Percentiles rank a stretch among this genome's conserved stretches.
These are phyloP conservation scores for Bryoglossum gracile DNA, from an alignment of 495 filamentous ascomycete genomes.

Conservation along the genomic window DNA sequence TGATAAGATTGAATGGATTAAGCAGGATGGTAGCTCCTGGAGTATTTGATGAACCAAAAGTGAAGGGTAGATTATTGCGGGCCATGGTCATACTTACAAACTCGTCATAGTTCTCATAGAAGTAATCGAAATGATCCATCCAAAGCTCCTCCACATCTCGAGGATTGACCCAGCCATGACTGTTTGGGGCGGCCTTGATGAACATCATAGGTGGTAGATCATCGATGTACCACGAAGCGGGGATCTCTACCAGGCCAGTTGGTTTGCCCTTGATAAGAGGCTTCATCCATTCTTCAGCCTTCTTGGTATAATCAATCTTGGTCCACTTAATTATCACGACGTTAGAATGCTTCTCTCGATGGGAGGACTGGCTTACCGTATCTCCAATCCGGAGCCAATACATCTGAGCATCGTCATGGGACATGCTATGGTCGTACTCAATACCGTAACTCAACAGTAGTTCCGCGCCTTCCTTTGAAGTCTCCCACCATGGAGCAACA, in stretches of 20 bases:
- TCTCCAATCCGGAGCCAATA: slow-evolving; percentile 59
- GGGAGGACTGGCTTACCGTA: no score
- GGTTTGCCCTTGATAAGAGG: slow-evolving; percentile 45
- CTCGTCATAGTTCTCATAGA: slow-evolving; percentile 62
- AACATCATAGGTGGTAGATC: slow-evolving; percentile 55
- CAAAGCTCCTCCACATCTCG: slow-evolving; percentile 36
- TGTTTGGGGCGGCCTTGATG: slow-evolving; percentile 52
- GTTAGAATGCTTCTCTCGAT: no score
- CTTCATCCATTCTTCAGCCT: slow-evolving; percentile 60
- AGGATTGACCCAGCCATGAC: slow-evolving; percentile 55
- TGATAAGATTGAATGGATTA: background rate
- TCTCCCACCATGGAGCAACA: slow-evolving; percentile 50
- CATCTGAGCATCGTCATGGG: slow-evolving; percentile 58
- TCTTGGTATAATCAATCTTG: slow-evolving; percentile 53
- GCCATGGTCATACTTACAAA: slow-evolving; percentile 37
- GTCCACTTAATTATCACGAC: no score
- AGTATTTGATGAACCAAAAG: no score
- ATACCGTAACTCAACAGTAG: slow-evolving; percentile 62
- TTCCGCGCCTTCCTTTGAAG: slow-evolving; percentile 57
- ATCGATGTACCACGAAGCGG: slow-evolving; percentile 62
- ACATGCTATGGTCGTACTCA: slow-evolving; percentile 63
- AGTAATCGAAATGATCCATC: slow-evolving; percentile 61
- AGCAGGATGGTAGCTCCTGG: no score
- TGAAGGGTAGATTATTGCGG: no score
- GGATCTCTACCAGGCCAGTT: slow-evolving; percentile 57